Conservation (phyloP, 805 yeast species). For the Candida saitoana region DNA sequence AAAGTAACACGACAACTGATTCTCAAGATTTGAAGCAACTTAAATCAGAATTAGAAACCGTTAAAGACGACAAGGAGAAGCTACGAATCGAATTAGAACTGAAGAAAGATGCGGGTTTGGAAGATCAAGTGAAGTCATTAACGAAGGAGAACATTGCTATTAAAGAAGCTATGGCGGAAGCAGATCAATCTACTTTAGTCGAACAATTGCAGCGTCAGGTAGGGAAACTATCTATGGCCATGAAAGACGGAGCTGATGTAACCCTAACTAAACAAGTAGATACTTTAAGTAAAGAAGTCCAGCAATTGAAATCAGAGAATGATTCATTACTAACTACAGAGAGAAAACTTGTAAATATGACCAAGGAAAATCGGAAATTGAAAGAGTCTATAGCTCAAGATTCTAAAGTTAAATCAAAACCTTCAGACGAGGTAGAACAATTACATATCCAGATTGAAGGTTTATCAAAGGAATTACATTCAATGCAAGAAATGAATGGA, state of each 20-base stretch:
- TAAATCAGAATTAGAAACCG: not conserved
- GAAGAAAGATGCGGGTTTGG: conserved; percentile 1
- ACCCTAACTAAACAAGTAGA: not conserved
- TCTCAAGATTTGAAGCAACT: not conserved
- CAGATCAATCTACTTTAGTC: not conserved
- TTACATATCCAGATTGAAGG: not conserved
- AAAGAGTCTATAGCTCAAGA: not conserved
- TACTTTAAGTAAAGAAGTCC: not conserved
- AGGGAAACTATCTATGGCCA: not conserved
- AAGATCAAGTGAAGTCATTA: not conserved
- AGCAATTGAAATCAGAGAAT: not conserved
- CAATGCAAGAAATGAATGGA: not conserved
- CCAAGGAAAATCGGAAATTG: not conserved
- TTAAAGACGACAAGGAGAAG: conserved; percentile 4
- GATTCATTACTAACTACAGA: not conserved
- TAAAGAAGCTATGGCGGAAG: not conserved
- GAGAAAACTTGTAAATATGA: not conserved
- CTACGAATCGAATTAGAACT: conserved; percentile 11
- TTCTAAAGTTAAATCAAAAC: not conserved
- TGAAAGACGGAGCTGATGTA: not conserved
- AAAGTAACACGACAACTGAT: not conserved
- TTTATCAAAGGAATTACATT: not conserved
- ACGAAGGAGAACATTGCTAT: not conserved
- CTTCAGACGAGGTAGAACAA: not conserved
- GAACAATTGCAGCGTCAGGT: not conserved